Base-by-base conservation (phyloP, 768 basidiomycete species). In the Auricularia sp. region DNA sequence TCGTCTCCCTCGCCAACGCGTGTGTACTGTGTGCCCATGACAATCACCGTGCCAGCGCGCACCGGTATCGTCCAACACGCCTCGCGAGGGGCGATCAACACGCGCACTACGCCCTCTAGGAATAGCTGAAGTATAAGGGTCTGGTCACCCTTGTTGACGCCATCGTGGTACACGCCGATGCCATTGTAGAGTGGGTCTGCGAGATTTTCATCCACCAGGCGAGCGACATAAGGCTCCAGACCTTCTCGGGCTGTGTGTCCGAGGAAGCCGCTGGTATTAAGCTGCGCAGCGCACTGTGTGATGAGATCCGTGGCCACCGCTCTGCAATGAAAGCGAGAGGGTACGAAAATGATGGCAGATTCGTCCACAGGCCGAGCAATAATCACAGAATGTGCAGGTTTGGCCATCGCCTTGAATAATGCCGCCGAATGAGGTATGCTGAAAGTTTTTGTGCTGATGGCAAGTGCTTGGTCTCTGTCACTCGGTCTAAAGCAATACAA, bases 1-100 rank as follows among this genome's bases (percentile, higher is more conserved):
- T 87, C 85, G 8, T 77, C 71, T 14, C 76, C 78, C 43, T 72
- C 74, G 47, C 79, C 77, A 6, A 79, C 68, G 64, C 83, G 78
- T 33, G 87, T 73, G 73, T 91, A 96, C 73, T 99, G 97, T 3
- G 95, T 92, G 18, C 93, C 90, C 88, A 98, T 88, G 56, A 93
- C 87, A 43, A 98, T 79, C 16, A 98, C 95, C 5, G 83, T 83
- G 6, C 83, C 80, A 1, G 91, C 91, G 62, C 87, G 84, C 18
- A 94, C 84, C 21, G 95, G 93, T n/a, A 98, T 72, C 35, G 83
- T 85, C 94, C 94, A 96, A 72, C 90, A 92, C 14, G 87, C 80
- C 51, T 95, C 92, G 43, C 87, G 84, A 3, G 95, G 87, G 0
- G 85, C 87, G 66, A 98, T 78, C 34, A 99, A 78, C 12, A 94